Evolutionary conservation across 306 rosid genomes (phyloP), one percentile per base, ranked within the genome.

Genomic region (Castanea sativa): DNA sequence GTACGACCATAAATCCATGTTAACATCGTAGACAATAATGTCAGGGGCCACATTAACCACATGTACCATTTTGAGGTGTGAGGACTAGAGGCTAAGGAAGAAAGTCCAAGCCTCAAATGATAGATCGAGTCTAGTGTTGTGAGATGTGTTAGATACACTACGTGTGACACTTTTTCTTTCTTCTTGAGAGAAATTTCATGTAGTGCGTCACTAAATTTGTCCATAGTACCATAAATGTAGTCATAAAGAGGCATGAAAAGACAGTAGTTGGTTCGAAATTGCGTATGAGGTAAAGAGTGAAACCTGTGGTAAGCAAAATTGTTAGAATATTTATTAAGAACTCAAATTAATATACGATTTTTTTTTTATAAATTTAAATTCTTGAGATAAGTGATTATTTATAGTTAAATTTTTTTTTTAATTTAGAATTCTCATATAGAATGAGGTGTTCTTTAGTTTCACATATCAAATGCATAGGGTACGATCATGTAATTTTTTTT

Each of bases 201-300:
- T 1, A 85, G 67, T 18, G 61, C 0, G 74, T 81, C 72, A 0
- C 75, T 23, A 13, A 85, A 77, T 20, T 77, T 76, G 59, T 85
- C 88, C 80, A 53, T 15, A 15, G 85, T 85, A 16, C 69, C 83
- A 27, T 74, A 81, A 5, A 85, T 60, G 83, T 61, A 81, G 11
- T 85, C 88, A 49, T 85, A 85, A 9, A 85, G 1, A 0, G 88
- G 83, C 83, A 85, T 81, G 12, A 85, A 85, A 2, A 85, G 67
- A 0, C 83, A 81, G 75, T 85, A 81, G 18, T 85, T 85, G 51
- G 80, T 81, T 49, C 85, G 71, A 51, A 86, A 86, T 41, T 86
- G 81, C 0, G 90, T 86, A 71, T 86, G 90, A 33, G 83, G 85
- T 21, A 86, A 74, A 0, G 90, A 86, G n/a, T 86, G 87, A 15